Base-by-base conservation (phyloP, 108 stramenopile species). In the Aurantiochytrium sp. region DNA sequence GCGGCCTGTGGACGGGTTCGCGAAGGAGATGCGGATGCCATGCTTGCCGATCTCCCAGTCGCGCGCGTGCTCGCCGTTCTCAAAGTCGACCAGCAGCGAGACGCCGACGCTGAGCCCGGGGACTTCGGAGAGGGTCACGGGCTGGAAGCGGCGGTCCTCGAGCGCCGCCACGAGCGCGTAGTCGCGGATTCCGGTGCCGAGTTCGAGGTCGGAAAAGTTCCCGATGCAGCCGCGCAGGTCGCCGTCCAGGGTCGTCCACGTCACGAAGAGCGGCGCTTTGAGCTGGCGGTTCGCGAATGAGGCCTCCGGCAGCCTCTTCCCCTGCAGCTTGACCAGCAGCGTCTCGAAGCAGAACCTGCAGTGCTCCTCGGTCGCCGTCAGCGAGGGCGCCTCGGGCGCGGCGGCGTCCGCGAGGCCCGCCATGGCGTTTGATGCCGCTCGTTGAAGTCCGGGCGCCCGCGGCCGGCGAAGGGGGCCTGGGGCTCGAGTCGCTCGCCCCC, bases 11-110 rank as follows among this genome's bases (percentile, higher is more conserved):
- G 6, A 6, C 12, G 73, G 73, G 73, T 81, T 48, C 10, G 10
- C 12, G 1, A 81, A 81, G 42, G 45, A 48, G 30, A 81, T 81
- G 17, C 73, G 73, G 30, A 81, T 81, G 10, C 73, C 73, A 48
- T 81, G 73, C 45, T 81, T 81, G 39, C 73, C 73, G 24, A 81
- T 30, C 45, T 81, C 73, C 73, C 73, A 81, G 45, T 81, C 73
- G 73, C 45, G 45, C 6, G 73, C 73, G 24, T 48, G 15, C 10
- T 17, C 19, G 2, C 24, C 73, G 12, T 48, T 81, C 42, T 81
- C 73, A 48, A 81, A 81, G 3, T 81, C 32, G 42, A 81, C 45
- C 10, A 81, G 73, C 50, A 81, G 45, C 15, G 73, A 81, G 10
- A 81, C 73, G n/a, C 73, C 73, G 12, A 81, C 73, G 12, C 19